A percentile compares a stretch with the other conserved stretches of the same genome.
Conservation (phyloP, 2,329 filamentous ascomycete genomes). For the Bipolaris sorokiniana region DNA sequence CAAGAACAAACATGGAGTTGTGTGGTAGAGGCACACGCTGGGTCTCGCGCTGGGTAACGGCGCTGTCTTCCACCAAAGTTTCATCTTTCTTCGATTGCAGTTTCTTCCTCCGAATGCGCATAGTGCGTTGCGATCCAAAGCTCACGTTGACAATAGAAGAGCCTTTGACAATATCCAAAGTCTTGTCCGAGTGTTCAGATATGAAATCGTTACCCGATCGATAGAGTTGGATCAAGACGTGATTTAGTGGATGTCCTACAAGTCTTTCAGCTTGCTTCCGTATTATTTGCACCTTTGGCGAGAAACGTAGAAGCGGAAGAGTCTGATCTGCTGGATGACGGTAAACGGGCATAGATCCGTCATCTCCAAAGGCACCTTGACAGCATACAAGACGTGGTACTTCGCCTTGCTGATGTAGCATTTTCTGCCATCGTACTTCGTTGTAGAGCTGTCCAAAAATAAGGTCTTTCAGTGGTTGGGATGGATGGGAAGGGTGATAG, state of each 20-base stretch:
- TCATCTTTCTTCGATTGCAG: slow-evolving; percentile 19
- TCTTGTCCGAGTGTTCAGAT: slow-evolving; percentile 96
- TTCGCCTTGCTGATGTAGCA: slow-evolving; percentile 90
- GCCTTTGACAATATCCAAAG: slow-evolving; percentile 80
- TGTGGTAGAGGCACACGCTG: slow-evolving; percentile 80
- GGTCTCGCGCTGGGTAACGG: slow-evolving; percentile 54
- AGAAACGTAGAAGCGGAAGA: slow-evolving; percentile 77
- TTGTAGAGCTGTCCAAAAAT: slow-evolving; percentile 73
- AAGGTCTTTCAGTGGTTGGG: slow-evolving; percentile 57
- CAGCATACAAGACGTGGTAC: slow-evolving; percentile 91
- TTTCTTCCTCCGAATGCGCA: slow-evolving; percentile 87
- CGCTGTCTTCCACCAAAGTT: slow-evolving; percentile 31
- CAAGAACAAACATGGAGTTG: slow-evolving; percentile 86
- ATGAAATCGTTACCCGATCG: slow-evolving; percentile 90
- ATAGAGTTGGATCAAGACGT: slow-evolving; percentile 91
- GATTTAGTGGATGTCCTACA: slow-evolving; percentile 83
- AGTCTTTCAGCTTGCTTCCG: slow-evolving; percentile 71
- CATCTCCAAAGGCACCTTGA: slow-evolving; percentile 72
- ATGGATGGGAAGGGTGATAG: slow-evolving; percentile 33
- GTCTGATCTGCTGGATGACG: slow-evolving; percentile 91
- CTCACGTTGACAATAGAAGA: slow-evolving; percentile 93
- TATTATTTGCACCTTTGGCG: slow-evolving; percentile 72
- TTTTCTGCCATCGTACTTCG: slow-evolving; percentile 86
- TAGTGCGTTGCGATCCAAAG: slow-evolving; percentile 87
- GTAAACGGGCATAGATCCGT: slow-evolving; percentile 86